Base-by-base conservation (phyloP, 257 asterid genomes). In the Solanum sitiens region DNA sequence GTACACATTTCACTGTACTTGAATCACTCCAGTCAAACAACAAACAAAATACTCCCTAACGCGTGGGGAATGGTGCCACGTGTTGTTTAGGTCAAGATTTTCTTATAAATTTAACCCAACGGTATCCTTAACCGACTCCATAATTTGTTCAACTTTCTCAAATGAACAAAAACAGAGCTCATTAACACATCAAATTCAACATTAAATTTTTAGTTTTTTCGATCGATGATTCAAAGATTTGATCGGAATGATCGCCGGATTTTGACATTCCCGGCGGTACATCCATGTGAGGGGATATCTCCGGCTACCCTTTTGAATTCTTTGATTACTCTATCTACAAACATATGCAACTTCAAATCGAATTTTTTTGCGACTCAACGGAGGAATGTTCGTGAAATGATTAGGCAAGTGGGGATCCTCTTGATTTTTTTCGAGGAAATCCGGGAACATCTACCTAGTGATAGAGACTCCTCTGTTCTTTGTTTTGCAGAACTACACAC, bases 401-500 rank as follows among this genome's bases (percentile, higher is more conserved):
- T 91, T 83, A 96, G 98, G 2, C 94, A 91, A 86, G 85, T 93
- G 0, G 93, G 92, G 76, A 92, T 94, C 83, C 95, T 95, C 15
- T 88, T 92, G 68, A 89, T 95, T 8, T 91, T 94, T 73, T 91
- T 94, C 86, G 96, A 95, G 83, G 98, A 95, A 30, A 90, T 95
- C 33, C 83, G 83, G 8, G 95, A 92, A 3, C 83, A 82, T 4
- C 45, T 70, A 1, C 83, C 92, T 2, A 13, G 25, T 11, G 18
- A 80, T 3, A 70, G 91, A 39, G 87, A 91, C 18, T 92, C 98
- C 5, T 40, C 89, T 2, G 88, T 89, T 1, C 95, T 95, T 14
- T 90, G 93, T 90, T 87, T 95, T 85, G 91, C 98, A 59, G 98
- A 95, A 89, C 96, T 95, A 33, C 98, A 95, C 83, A 39, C 87